Percentiles rank a stretch among this genome's conserved stretches.
These are phyloP conservation scores for Cutaneotrichosporon cyanovorans DNA, from an alignment of 1,284 basidiomycete genomes.

Conservation along the genomic window DNA sequence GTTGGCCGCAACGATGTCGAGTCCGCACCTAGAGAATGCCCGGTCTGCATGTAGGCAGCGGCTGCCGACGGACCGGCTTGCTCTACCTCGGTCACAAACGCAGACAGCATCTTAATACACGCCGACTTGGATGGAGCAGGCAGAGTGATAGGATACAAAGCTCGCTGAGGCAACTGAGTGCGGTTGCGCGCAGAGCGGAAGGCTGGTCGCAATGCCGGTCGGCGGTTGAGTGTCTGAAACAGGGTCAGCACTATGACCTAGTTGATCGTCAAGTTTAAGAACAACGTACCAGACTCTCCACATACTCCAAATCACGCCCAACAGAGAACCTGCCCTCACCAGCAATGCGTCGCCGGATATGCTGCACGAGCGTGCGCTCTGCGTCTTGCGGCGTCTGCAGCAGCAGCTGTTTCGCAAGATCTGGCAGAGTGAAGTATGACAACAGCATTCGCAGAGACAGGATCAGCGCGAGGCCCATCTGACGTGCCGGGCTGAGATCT, in stretches of 20 bases:
- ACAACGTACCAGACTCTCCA: constrained; percentile 37
- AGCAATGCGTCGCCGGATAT: constrained; percentile 33
- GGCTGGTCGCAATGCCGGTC: constrained; percentile 39
- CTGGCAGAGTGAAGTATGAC: constrained; percentile 40
- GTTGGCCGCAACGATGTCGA: neutral
- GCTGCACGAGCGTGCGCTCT: constrained; percentile 41
- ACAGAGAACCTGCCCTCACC: constrained; percentile 41
- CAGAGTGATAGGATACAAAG: constrained; percentile 30
- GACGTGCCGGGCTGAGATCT: constrained; percentile 27
- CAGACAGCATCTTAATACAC: constrained; percentile 32
- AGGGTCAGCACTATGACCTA: no score
- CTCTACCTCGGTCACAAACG: constrained; percentile 28
- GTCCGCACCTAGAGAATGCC: neutral
- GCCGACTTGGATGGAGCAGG: constrained; percentile 41
- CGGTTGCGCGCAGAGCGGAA: constrained; percentile 40
- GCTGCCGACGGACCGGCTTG: constrained; percentile 18
- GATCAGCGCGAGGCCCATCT: constrained; percentile 33
- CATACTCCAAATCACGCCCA: constrained; percentile 38
- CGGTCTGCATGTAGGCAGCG: constrained; percentile 7
- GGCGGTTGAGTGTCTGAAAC: constrained; percentile 21
- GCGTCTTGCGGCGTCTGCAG: constrained; percentile 32
- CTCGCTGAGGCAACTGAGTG: constrained; percentile 28
- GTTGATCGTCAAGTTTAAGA: neutral
- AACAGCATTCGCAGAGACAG: constrained; percentile 42
- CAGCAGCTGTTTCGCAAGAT: constrained; percentile 36